These are phyloP conservation scores for Trichomonas vaginalis DNA, from an alignment of 208 protist species.

Conservation along the genomic window DNA sequence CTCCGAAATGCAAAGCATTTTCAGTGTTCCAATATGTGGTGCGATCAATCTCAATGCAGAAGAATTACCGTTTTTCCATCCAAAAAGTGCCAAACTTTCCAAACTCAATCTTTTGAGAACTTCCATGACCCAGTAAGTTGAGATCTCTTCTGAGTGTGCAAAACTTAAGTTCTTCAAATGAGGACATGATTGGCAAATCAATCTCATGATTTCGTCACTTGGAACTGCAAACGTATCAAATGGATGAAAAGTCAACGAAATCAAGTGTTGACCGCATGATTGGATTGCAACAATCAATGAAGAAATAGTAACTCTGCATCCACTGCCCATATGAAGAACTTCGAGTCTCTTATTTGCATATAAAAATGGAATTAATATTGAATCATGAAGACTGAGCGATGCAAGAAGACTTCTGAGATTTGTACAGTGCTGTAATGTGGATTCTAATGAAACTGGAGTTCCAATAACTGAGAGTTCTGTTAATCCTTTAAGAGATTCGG, in stretches of 20 bases:
- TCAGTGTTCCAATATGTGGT: neutral
- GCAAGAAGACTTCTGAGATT: neutral
- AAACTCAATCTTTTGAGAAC: neutral
- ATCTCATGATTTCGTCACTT: neutral
- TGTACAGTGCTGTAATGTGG: neutral
- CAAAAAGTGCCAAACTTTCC: neutral
- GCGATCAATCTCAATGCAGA: neutral
- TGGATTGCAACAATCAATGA: neutral
- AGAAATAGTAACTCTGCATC: neutral
- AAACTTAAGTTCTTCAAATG: neutral
- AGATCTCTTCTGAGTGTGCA: neutral
- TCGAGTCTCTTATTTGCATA: neutral
- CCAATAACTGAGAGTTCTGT: neutral
- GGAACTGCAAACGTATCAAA: neutral
- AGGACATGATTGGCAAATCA: neutral
- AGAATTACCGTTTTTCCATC: slow-evolving; percentile 1
- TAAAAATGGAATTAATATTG: neutral
- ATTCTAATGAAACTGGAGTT: neutral
- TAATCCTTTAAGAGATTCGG: neutral
- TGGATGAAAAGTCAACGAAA: slow-evolving; percentile 5
- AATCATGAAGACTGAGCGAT: neutral
- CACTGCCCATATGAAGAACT: neutral
- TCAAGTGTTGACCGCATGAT: neutral
- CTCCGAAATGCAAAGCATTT: neutral
- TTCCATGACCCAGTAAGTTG: neutral